Base-by-base conservation (phyloP, 1,139 yeast genomes). In the Taiozyma sp. region DNA sequence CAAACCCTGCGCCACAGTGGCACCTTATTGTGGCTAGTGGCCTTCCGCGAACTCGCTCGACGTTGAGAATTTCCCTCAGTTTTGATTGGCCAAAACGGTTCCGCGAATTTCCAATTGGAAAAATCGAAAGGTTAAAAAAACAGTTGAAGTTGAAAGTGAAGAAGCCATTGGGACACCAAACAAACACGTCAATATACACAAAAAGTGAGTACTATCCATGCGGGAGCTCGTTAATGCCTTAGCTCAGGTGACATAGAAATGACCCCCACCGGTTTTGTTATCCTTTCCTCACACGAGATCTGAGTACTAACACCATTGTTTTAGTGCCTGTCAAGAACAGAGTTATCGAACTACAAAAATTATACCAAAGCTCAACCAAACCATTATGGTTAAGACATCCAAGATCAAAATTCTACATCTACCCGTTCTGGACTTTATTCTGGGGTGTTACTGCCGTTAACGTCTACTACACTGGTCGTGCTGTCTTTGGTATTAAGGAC, bases 341-440 rank as follows among this genome's bases (percentile, higher is more conserved):
- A 77, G 82, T 87, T 68, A 84, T 86, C 64, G 80, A 83, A 68
- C 75, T 84, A 70, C 95, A 87, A 78, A 85, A 79, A 73, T 73
- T 80, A 63, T 87, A 83, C 79, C 95, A 87, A 75, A 68, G 74
- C 63, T 79, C 92, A 59, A 73, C 78, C 67, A 81, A 84, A 73
- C 87, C 84, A 66, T 78, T 87, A 70, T 86, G 89, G 90, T 75
- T 83, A 78, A 83, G 85, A 79, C 81, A 77, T 68, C 83, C 83
- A 70, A 84, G 92, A 74, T 83, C 97, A 62, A 89, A 88, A 75
- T 74, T 80, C 67, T 74, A 86, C 70, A 80, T 91, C 63, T 88
- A 87, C 75, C 97, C 97, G 70, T 92, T 86, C 82, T 88, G 83
- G 78, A 95, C 91, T 61, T 76, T 88, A 61, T 87, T 91, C 76